phyloP scores from a whole-genome alignment of 2,329 filamentous ascomycete genomes.

The Beauveria asiatica region DNA sequence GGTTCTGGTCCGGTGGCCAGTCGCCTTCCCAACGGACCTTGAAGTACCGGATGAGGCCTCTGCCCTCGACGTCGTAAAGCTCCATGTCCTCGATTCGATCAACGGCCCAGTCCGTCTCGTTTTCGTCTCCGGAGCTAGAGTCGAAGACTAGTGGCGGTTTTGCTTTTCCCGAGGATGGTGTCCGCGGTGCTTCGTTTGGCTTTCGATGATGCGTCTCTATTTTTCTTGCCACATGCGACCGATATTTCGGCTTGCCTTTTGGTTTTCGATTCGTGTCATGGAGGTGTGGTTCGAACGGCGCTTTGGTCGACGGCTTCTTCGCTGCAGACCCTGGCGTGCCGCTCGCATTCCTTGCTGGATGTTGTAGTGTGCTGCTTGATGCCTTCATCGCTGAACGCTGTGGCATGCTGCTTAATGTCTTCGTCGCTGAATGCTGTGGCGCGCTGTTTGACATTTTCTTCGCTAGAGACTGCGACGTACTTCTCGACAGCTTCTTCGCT shows the following conservation, averaged over 20 bases:
- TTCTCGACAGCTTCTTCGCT: background rate
- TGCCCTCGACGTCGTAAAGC: slow-evolving; percentile 28
- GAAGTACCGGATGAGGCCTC: slow-evolving; percentile 34
- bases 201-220: background rate
- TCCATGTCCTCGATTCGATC: slow-evolving; percentile 35
- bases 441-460: too few species aligned
- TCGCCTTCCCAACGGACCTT: slow-evolving; percentile 48
- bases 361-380: background rate
- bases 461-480: too few species aligned
- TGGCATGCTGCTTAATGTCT: too few species aligned
- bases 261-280: background rate
- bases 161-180: background rate
- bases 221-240: background rate
- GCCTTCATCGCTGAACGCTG: too few species aligned
- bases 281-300: too few species aligned
- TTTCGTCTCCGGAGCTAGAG: slow-evolving; percentile 11
- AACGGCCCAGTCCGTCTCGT: slow-evolving; percentile 32
- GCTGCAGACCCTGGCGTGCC: background rate
- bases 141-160: background rate
- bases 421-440: too few species aligned
- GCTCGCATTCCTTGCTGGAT: too few species aligned
- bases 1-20: slow-evolving; percentile 48
- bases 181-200: background rate
- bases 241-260: background rate
- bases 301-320: background rate